Percentiles rank a stretch among this genome's conserved stretches.
phyloP scores from a whole-genome alignment of 441 rosid species.

The Raphanus hybrid region DNA sequence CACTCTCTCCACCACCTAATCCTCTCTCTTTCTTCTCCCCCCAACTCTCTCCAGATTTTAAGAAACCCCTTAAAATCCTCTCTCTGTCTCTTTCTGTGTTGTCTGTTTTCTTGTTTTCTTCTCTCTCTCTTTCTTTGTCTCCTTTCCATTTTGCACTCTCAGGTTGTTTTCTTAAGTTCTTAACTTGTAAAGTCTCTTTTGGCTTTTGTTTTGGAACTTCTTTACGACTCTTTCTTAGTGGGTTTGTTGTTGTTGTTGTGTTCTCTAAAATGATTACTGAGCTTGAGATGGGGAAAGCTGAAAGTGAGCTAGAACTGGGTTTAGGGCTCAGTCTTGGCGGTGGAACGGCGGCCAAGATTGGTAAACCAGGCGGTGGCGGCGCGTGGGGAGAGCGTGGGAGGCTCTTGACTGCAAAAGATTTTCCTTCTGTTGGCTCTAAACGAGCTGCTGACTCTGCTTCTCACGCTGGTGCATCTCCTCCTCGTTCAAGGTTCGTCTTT shows the following conservation, averaged over 20 bases:
- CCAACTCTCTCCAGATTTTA: slow-evolving; percentile 23
- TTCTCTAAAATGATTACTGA: slow-evolving; percentile 42
- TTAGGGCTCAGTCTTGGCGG: slow-evolving; percentile 69
- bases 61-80: slow-evolving; percentile 43
- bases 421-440: slow-evolving; percentile 61
- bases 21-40: slow-evolving; percentile 27
- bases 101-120: slow-evolving; percentile 41
- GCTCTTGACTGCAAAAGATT: slow-evolving; percentile 78
- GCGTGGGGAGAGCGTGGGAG: slow-evolving; percentile 74
- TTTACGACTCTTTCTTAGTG: slow-evolving; percentile 39
- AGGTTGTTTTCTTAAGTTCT: slow-evolving; percentile 36
- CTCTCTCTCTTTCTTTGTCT: slow-evolving; percentile 19
- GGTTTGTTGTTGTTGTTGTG: slow-evolving; percentile 40
- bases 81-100: slow-evolving; percentile 38
- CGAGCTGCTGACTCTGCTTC: slow-evolving; percentile 71
- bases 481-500: slow-evolving; percentile 56
- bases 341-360: slow-evolving; percentile 45
- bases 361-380: slow-evolving; percentile 37
- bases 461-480: slow-evolving; percentile 63
- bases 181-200: slow-evolving; percentile 16
- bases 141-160: slow-evolving; percentile 34
- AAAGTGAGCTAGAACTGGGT: slow-evolving; percentile 67
- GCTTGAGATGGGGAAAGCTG: slow-evolving; percentile 49
- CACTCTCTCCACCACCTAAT: slow-evolving; percentile 58
- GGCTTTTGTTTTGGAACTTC: not conserved